These are phyloP conservation scores for Cokeromyces recurvatus DNA, from an alignment of 371 early-diverging fungal species.

Conservation along the genomic window DNA sequence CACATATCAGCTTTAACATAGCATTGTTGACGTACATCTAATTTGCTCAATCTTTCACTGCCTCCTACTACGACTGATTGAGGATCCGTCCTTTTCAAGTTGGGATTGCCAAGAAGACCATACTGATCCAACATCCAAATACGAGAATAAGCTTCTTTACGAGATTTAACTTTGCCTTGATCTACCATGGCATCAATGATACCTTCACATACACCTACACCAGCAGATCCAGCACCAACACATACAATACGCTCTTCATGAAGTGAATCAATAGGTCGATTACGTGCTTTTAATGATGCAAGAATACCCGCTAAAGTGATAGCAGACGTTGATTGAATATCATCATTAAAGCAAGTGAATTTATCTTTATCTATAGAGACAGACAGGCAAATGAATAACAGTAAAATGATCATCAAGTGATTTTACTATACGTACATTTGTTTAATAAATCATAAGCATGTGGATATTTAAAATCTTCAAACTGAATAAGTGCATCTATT, in stretches of 20 bases:
- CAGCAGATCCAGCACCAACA: constrained; percentile 68
- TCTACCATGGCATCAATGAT: constrained; percentile 60
- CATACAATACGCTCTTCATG: constrained; percentile 51
- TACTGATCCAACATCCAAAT: constrained; percentile 61
- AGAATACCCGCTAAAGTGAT: constrained; percentile 63
- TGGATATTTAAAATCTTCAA: constrained; percentile 53
- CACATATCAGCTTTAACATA: constrained; percentile 51
- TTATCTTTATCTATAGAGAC: constrained; percentile 48
- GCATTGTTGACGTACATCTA: constrained; percentile 51
- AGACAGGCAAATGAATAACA: no score
- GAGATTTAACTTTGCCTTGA: constrained; percentile 51
- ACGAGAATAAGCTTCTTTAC: constrained; percentile 54
- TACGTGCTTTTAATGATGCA: constrained; percentile 54
- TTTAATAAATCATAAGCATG: constrained; percentile 59
- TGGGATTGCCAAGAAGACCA: constrained; percentile 46
- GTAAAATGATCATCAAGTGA: not conserved
- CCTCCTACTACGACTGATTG: not conserved
- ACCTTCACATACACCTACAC: constrained; percentile 67
- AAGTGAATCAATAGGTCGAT: constrained; percentile 34
- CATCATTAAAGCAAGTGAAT: constrained; percentile 65
- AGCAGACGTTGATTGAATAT: constrained; percentile 65
- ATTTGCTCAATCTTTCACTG: constrained; percentile 12
- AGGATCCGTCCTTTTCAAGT: constrained; percentile 8
- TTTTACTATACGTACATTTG: constrained; percentile 43
- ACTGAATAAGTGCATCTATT: constrained; percentile 47